Evolutionary conservation across 257 asterid species (phyloP), one percentile per base, ranked within the genome.

Genomic region (Solanum dulcamara): DNA sequence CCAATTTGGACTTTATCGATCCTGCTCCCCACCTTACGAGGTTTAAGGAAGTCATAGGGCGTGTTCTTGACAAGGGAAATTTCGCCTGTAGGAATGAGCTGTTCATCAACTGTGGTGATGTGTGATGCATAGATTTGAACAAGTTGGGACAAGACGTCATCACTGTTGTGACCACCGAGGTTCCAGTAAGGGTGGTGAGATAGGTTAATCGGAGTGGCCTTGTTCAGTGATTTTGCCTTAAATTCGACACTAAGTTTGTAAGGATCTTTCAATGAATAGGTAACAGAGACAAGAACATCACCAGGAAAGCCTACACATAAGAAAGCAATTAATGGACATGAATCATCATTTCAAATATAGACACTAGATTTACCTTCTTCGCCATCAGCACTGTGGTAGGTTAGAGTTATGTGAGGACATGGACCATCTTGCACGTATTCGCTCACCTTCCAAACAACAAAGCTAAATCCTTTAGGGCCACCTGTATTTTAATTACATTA

Each of bases 161-260:
- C 75, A 26, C 74, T 84, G 35, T 51, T 50, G 59, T 84, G 83
- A 44, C 83, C 86, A 48, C 74, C 74, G 20, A 84, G 71, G 83
- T 84, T 84, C 86, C 86, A 84, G 86, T 84, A 72, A 30, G 81
- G 66, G 86, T 84, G 86, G 46, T 71, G 83, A n/a, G 86, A 38
- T 24, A 84, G 20, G 71, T 24, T 72, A 17, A 84, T 55, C 32
- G 83, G 86, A 35, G 86, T 72, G 13, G 86, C 83, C 46, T 72
- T 71, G 59, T 84, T 70, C 20, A 35, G 0, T 3, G 86, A 17
- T 71, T n/a, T 84, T 24, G 86, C 86, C 14, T 51, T 55, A 59
- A 84, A 67, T 38, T 32, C 10, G 14, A 84, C 57, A 0, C 46
- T 35, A 18, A 84, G 57, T 33, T 71, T 72, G 86, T 84, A 84